phyloP scores from a whole-genome alignment of 257 asterid genomes.

The Solanum pinnatisectum region DNA sequence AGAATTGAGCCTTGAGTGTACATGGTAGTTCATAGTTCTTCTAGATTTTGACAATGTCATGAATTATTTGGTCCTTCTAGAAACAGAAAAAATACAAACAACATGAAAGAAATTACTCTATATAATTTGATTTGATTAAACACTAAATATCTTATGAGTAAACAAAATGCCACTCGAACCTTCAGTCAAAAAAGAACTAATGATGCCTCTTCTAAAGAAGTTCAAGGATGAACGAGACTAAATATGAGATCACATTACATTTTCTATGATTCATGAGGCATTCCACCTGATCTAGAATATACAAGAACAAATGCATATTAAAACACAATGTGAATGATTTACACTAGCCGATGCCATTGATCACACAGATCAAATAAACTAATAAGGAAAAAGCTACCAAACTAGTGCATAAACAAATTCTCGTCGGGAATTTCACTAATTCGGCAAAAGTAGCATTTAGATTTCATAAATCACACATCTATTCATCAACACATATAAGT shows the following conservation, averaged over 20 bases:
- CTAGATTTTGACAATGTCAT: neutral
- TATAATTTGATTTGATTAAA: neutral
- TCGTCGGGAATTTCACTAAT: neutral
- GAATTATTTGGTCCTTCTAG: neutral
- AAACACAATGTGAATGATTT: neutral
- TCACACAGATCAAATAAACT: neutral
- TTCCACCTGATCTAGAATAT: neutral
- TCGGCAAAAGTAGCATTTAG: neutral
- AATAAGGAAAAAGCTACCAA: neutral
- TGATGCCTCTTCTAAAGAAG: neutral
- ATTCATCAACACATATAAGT: neutral
- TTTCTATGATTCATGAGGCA: neutral
- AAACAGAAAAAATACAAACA: neutral
- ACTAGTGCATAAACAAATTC: neutral
- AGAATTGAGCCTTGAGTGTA: neutral
- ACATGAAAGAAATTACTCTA: neutral
- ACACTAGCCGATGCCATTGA: neutral
- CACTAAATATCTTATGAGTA: neutral
- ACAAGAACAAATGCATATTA: neutral
- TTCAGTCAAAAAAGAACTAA: neutral
- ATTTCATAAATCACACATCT: neutral
- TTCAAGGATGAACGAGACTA: neutral
- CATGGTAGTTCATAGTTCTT: neutral
- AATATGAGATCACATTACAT: neutral
- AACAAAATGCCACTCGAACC: neutral